Evolutionary conservation across 768 basidiomycete genomes (phyloP).

Genomic region (Leccinum disarticulatum): DNA sequence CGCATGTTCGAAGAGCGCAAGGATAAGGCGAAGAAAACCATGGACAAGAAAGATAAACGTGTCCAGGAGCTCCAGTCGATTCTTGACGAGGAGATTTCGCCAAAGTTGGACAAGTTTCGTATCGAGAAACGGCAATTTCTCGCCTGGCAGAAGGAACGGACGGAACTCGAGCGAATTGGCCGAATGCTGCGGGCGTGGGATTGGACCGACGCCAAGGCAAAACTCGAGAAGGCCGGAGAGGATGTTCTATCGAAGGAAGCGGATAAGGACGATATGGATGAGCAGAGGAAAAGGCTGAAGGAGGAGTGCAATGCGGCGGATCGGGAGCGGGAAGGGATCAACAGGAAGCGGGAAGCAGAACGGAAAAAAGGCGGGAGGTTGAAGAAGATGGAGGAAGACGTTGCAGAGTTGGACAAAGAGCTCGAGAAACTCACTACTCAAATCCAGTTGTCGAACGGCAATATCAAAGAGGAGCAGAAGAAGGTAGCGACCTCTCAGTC

Average conservation of each 20-base stretch:
- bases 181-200: slow-evolving; percentile 86
- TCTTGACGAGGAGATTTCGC: slow-evolving; percentile 87
- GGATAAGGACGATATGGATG: slow-evolving; percentile 47
- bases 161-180: slow-evolving; percentile 84
- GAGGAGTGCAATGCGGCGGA: slow-evolving; percentile 66
- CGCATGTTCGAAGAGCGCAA: slow-evolving; percentile 99
- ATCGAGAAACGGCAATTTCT: slow-evolving; percentile 86
- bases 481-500: slow-evolving; percentile 50
- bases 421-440: slow-evolving; percentile 84
- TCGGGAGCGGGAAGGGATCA: slow-evolving; percentile 62
- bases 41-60: slow-evolving; percentile 96
- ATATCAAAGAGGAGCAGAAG: slow-evolving; percentile 76
- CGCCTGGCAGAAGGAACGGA: slow-evolving; percentile 83
- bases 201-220: slow-evolving; percentile 66
- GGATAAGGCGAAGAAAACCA: slow-evolving; percentile 93
- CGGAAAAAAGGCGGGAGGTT: slow-evolving; percentile 91
- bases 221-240: slow-evolving; percentile 51
- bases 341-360: slow-evolving; percentile 80
- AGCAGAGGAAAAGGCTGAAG: slow-evolving; percentile 47
- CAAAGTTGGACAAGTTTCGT: slow-evolving; percentile 89
- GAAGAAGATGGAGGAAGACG: slow-evolving; percentile 80
- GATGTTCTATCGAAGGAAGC: slow-evolving; percentile 52
- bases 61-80: slow-evolving; percentile 84
- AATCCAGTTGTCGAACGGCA: slow-evolving; percentile 73
- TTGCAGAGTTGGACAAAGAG: slow-evolving; percentile 73